A percentile compares a stretch with the other conserved stretches of the same genome.
Conservation (phyloP, 2,329 filamentous ascomycete genomes). For the Orbilia javanica region DNA sequence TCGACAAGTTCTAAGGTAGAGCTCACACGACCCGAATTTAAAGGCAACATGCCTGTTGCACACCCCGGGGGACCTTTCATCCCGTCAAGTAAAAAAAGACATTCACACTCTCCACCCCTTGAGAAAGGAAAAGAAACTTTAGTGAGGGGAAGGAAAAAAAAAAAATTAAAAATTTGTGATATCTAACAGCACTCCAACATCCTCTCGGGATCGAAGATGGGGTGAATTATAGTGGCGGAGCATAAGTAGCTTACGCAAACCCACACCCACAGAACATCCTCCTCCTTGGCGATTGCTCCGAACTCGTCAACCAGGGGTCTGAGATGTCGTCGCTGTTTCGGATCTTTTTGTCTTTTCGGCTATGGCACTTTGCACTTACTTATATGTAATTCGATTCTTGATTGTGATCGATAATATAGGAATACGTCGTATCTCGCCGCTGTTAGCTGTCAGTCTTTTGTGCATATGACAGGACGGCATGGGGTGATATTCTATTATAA, state of each 20-base stretch:
- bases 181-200: too few species aligned
- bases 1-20: not conserved
- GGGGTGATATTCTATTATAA: too few species aligned
- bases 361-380: too few species aligned
- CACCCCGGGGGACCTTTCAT: not conserved
- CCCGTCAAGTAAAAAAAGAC: not conserved
- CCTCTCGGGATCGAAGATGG: not conserved
- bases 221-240: conserved; percentile 27
- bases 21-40: not conserved
- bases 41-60: not conserved
- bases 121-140: too few species aligned
- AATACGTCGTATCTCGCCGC: too few species aligned
- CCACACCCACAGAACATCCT: not conserved
- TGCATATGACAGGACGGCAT: too few species aligned
- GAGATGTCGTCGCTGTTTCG: conserved; percentile 56
- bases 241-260: conserved; percentile 54
- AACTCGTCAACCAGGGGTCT: conserved; percentile 6
- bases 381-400: too few species aligned
- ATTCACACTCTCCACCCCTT: not conserved
- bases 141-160: not conserved
- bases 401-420: too few species aligned
- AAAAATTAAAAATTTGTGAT: conserved; percentile 6
- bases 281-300: conserved; percentile 8
- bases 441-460: too few species aligned
- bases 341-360: too few species aligned